Conservation (phyloP, 345 rosid genomes). For the Gossypium bickii region DNA sequence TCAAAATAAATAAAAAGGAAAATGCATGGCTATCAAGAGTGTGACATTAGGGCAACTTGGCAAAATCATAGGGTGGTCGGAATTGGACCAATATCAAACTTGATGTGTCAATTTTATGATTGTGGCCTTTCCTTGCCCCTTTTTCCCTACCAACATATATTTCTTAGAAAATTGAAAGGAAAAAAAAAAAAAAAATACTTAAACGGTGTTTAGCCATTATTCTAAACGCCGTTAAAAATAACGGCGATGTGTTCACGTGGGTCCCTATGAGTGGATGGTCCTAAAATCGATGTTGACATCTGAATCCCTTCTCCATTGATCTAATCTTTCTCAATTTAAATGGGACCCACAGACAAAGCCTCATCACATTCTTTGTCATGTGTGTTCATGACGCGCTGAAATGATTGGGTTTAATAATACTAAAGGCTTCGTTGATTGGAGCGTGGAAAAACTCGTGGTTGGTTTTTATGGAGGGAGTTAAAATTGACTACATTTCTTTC, state of each 20-base stretch:
- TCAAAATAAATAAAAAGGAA: background rate
- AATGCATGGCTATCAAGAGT: conserved; percentile 12
- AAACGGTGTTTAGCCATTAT: background rate
- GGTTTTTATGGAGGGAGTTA: background rate
- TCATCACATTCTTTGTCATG: background rate
- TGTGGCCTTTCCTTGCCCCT: background rate
- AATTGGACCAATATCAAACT: conserved; percentile 27
- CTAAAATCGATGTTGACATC: conserved; percentile 52
- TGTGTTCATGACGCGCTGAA: background rate
- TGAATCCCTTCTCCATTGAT: conserved; percentile 27
- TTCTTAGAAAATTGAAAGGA: background rate
- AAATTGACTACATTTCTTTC: conserved; percentile 29
- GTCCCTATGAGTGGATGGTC: conserved; percentile 31
- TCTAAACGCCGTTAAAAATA: conserved; percentile 14
- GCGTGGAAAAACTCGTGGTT: background rate
- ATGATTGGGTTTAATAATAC: background rate
- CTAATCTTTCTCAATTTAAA: conserved; percentile 24
- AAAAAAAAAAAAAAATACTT: background rate
- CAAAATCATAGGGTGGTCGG: conserved; percentile 28
- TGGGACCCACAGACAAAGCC: conserved; percentile 20
- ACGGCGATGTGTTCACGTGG: conserved; percentile 19
- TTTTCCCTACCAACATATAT: background rate
- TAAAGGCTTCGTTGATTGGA: background rate
- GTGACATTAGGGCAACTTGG: conserved; percentile 37
- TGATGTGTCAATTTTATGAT: conserved; percentile 24